Conservation (phyloP, 2,329 filamentous ascomycete genomes). For the Magnaporthales sp. region DNA sequence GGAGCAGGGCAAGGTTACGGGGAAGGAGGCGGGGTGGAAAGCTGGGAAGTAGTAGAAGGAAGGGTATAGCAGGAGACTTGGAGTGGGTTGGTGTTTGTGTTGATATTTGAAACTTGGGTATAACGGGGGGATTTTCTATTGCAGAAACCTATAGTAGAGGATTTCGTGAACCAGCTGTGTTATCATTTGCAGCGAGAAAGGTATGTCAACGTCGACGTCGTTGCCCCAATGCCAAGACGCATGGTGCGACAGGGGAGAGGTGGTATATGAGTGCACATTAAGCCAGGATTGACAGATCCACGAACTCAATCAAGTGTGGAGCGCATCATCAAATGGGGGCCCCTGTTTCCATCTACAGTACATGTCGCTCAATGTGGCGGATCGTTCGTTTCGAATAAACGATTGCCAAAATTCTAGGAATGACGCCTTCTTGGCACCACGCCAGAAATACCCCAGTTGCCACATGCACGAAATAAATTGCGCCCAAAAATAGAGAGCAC, state of each 20-base stretch:
- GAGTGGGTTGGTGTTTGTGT: neutral
- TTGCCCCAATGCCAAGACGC: too few relatives aligned
- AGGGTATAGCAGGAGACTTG: too few relatives aligned
- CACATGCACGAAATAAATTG: neutral
- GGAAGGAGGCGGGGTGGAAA: neutral
- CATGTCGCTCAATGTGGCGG: neutral
- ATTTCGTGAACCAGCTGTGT: too few relatives aligned
- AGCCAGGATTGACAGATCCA: too few relatives aligned
- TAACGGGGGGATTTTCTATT: too few relatives aligned
- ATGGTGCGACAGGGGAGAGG: too few relatives aligned
- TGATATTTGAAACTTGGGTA: neutral
- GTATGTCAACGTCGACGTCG: too few relatives aligned
- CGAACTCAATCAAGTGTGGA: too few relatives aligned
- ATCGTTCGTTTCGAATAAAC: neutral
- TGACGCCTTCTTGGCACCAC: neutral
- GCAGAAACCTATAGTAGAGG: too few relatives aligned
- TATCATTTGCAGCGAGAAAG: too few relatives aligned
- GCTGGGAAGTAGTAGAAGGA: neutral
- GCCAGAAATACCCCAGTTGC: neutral
- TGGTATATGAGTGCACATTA: neutral
- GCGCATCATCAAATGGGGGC: neutral
- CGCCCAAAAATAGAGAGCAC: neutral
- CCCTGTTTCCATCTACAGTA: neutral
- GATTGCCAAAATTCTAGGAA: neutral
- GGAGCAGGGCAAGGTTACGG: neutral